Evolutionary conservation across 148 eudicot genomes (phyloP).

Genomic region (Vaccinium vitisidaea): DNA sequence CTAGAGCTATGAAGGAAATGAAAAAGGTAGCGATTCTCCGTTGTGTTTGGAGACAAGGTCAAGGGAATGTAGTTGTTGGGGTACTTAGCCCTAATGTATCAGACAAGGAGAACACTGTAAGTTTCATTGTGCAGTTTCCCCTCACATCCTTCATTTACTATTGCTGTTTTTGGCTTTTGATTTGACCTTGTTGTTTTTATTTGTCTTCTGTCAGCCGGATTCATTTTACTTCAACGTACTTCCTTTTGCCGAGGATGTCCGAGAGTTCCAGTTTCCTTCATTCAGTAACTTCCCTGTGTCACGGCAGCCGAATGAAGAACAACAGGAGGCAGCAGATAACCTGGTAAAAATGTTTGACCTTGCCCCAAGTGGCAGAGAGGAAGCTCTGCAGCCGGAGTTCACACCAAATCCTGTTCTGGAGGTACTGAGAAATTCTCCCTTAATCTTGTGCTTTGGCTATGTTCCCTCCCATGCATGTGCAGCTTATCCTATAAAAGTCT

Average conservation of each 20-base stretch:
- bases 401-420: conserved; percentile 94
- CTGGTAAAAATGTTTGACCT: conserved; percentile 88
- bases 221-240: conserved; percentile 93
- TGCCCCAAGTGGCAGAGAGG: conserved; percentile 72
- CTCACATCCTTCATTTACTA: not conserved
- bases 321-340: conserved; percentile 86
- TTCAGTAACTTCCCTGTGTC: conserved; percentile 71
- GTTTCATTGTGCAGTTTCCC: conserved; percentile 22
- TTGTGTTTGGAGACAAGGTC: conserved; percentile 98
- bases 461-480: not conserved
- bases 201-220: conserved; percentile 64
- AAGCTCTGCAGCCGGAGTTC: conserved; percentile 71
- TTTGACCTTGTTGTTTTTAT: conserved; percentile 21
- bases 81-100: conserved; percentile 88
- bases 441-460: not conserved
- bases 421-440: conserved; percentile 41
- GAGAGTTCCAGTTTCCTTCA: conserved; percentile 97
- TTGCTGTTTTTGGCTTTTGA: not conserved
- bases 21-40: conserved; percentile 90
- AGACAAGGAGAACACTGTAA: conserved; percentile 63
- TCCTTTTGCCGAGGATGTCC: conserved; percentile 93
- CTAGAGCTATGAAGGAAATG: conserved; percentile 93
- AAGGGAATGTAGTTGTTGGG: conserved; percentile 77
- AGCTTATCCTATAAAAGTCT: not conserved
- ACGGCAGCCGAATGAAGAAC: conserved; percentile 73